Evolutionary conservation across 2,329 filamentous ascomycete species (phyloP).

Genomic region (Huntiella bhutanensis): DNA sequence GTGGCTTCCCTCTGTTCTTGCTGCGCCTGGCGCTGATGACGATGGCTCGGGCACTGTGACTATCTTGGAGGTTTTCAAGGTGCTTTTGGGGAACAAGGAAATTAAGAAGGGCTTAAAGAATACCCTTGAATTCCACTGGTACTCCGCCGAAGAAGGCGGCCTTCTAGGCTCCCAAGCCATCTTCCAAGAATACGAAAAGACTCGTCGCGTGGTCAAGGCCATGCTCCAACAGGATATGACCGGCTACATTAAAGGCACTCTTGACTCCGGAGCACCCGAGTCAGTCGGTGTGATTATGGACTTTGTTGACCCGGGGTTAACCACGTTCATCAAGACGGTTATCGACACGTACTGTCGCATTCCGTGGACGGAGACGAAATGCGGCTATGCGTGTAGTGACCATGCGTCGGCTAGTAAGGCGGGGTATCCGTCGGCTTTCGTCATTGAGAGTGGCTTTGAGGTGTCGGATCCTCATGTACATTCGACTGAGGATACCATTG

Average conservation of each 20-base stretch:
- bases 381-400: conserved; percentile 68
- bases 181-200: conserved; percentile 61
- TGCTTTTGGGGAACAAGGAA: conserved; percentile 53
- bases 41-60: conserved; percentile 87
- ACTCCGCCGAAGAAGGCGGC: conserved; percentile 76
- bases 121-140: conserved; percentile 94
- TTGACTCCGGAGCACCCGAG: conserved; percentile 67
- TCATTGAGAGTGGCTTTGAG: conserved; percentile 42
- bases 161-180: conserved; percentile 78
- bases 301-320: conserved; percentile 67
- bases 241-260: conserved; percentile 64
- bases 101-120: conserved; percentile 56
- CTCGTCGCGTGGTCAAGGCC: conserved; percentile 61
- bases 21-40: conserved; percentile 86
- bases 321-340: conserved; percentile 76
- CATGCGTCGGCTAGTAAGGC: conserved; percentile 49
- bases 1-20: conserved; percentile 64
- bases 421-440: conserved; percentile 46
- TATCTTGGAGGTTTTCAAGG: conserved; percentile 76
- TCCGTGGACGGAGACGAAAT: conserved; percentile 71
- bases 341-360: conserved; percentile 79
- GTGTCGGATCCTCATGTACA: conserved; percentile 53
- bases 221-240: conserved; percentile 99
- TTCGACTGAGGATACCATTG: conserved; percentile 50
- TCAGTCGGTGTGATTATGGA: conserved; percentile 85